Evolutionary conservation across 495 filamentous ascomycete genomes (phyloP), one percentile per base, ranked within the genome.

Genomic region (Cercophora samala): DNA sequence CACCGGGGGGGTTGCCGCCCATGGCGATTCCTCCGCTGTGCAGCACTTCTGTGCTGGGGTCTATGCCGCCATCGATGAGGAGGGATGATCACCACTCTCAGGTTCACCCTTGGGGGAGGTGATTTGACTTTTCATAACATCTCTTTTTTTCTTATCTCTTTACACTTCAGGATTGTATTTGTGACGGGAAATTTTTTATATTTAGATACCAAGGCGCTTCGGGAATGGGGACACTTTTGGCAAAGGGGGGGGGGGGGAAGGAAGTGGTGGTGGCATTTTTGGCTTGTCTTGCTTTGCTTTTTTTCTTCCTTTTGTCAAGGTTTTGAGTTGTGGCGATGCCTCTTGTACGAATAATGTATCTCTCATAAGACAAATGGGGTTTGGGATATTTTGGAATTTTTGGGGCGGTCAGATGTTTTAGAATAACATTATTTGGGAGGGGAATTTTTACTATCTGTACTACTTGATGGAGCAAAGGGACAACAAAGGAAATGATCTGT

Each of bases 21-120:
- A 78, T 82, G 75, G 72, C 78, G 18, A 79, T 81, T 62, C 74
- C 79, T 22, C 78, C 79, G 3, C 71, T 76, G 24, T 73, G 75
- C 66, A 72, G 70, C 66, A 68, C 74, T 66, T 71, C 67, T 54
- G 68, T 77, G 19, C 73, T 82, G 64, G 70, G 74, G 4, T 72
- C 79, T 15, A 74, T 81, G 74, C 73, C 71, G 32, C 66, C 76
- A 17, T 73, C 70, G 42, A 80, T 79, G 75, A 74, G 76, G 37
- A 26, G 69, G 54, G 69, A 74, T 18, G 70, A 46, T 29, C 37
- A 46, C 37, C 67, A 73, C 65, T 22, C 52, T 15, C 65, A 68
- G 13, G 55, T 64, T 21, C 71, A 73, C 62, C 65, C 63, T 65
- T 75, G 73, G 73, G 73, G 71, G 4, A 68, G 73, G 68, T 75